Base-by-base conservation (phyloP, 441 rosid species). In the Syzygium malaccense region DNA sequence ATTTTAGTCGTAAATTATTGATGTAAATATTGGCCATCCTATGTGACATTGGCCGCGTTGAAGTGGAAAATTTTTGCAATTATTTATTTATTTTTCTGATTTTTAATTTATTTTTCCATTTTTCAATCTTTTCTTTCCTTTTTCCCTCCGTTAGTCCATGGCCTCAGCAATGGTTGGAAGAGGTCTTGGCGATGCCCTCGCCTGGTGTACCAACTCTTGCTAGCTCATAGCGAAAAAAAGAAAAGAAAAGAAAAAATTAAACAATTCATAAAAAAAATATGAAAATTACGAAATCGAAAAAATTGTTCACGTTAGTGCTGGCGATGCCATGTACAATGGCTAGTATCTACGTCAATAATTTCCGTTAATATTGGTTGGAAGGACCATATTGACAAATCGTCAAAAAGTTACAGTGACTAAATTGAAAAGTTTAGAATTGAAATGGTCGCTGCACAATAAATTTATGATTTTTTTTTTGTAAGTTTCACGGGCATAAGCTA, bases 381-480 rank as follows among this genome's bases (percentile, higher is more conserved):
- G 0, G 14, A 53, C 5, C 4, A 53, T 12, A 53, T 53, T 53
- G 17, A 7, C 54, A 53, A 53, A 53, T 14, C 2, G 17, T 53
- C 17, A 14, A 53, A 53, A 53, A 1, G 54, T 53, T 60, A 1
- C 0, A 0, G 1, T 60, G 4, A 2, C 0, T 0, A 60, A 60
- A 60, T 23, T 23, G 0, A 25, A 60, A 26, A 12, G 1, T 0
- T 60, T 60, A 60, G 6, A 60, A 60, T 28, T 60, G 32, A 60
- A 60, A 26, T 6, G 8, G 3, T 0, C 0, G 0, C 14, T 30
- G 0, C 0, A 53, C 4, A 14, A 53, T 4, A 53, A 53, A 14
- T 53, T 53, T 53, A 53, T 3, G 54, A 53, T 4, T 58, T 60
- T 60, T n/a, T 58, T 60, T 60, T 28, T 15, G 32, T 60, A 60